Conservation (phyloP, 495 filamentous ascomycete genomes). For the Hypoxylon trugodes region DNA sequence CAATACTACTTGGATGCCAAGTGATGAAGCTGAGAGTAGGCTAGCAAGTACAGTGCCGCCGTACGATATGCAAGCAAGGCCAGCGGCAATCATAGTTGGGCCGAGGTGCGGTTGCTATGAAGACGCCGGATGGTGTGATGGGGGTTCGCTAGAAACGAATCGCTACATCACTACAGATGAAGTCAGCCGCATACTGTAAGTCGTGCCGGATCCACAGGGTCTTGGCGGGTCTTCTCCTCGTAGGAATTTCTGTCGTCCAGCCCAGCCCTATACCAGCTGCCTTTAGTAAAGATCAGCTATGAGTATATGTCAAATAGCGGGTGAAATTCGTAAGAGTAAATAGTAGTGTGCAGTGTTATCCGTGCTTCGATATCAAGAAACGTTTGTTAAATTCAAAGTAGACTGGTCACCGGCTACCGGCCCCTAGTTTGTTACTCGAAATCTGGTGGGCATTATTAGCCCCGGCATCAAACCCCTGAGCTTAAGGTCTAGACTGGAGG, state of each 20-base stretch:
- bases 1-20: constrained; percentile 24
- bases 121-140: constrained; percentile 26
- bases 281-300: constrained; percentile 18
- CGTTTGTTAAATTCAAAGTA: neutral
- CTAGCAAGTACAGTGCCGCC: constrained; percentile 9
- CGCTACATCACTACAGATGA: constrained; percentile 7
- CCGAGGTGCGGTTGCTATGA: constrained; percentile 35
- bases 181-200: constrained; percentile 32
- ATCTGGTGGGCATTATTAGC: neutral
- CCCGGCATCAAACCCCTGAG: neutral
- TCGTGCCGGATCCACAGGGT: constrained; percentile 29
- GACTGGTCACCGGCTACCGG: too few species aligned
- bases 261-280: constrained; percentile 18
- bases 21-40: constrained; percentile 18
- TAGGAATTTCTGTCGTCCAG: neutral
- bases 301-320: neutral
- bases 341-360: neutral
- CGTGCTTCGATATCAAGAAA: neutral
- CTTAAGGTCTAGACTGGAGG: too few species aligned
- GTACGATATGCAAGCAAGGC: constrained; percentile 21
- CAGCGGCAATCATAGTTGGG: constrained; percentile 19
- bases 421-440: neutral
- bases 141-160: too few species aligned
- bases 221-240: neutral
- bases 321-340: neutral